These are phyloP conservation scores for Stephania cephalantha DNA, from an alignment of 164 flowering plant species.

Conservation along the genomic window DNA sequence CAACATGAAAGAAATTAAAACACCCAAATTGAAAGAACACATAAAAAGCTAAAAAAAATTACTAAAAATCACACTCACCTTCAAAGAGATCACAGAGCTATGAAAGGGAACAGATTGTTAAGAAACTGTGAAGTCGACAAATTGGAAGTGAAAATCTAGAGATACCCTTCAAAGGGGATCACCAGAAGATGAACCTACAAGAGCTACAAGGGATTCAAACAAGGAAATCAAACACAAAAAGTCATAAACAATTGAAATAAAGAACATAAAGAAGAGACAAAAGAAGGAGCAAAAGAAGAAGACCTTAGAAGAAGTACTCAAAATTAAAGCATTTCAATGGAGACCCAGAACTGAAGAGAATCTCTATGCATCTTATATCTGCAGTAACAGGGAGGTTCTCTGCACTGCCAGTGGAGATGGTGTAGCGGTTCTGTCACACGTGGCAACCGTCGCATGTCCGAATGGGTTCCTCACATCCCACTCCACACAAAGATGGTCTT, in stretches of 20 bases:
- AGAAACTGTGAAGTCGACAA: background rate
- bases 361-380: too few relatives aligned
- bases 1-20: background rate
- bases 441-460: background rate
- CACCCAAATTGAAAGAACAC: background rate
- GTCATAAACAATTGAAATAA: background rate
- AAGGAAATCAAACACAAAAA: background rate
- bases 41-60: too few relatives aligned
- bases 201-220: background rate
- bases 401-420: too few relatives aligned
- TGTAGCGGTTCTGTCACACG: background rate
- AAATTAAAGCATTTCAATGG: background rate
- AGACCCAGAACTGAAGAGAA: too few relatives aligned
- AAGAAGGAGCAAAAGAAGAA: background rate
- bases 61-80: background rate
- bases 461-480: background rate
- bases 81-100: background rate
- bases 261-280: background rate
- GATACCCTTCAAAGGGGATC: background rate
- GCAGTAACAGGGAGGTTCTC: too few relatives aligned
- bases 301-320: background rate
- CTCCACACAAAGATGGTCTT: background rate
- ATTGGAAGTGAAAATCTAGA: background rate
- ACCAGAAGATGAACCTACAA: background rate
- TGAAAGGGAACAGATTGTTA: background rate